These are phyloP conservation scores for Turritis glabra DNA, from an alignment of 345 rosid species.

Conservation along the genomic window DNA sequence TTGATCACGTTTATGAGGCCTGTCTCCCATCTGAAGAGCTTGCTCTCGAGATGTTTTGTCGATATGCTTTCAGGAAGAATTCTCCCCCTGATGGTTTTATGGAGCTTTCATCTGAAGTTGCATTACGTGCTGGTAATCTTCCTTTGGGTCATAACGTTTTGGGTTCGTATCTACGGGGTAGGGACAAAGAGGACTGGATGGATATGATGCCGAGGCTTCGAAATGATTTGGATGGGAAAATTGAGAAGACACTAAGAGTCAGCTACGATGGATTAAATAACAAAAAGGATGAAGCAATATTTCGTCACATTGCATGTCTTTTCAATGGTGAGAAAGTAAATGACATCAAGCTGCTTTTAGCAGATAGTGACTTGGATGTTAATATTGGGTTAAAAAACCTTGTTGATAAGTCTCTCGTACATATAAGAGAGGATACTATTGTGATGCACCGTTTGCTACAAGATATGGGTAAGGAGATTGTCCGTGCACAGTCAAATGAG, in stretches of 20 bases:
- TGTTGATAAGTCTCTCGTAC: background rate
- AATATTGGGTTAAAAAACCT: background rate
- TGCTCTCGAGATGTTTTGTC: background rate
- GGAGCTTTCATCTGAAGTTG: background rate
- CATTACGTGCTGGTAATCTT: background rate
- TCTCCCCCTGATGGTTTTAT: background rate
- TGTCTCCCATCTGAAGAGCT: background rate
- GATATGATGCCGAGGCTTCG: background rate
- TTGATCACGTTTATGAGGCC: background rate
- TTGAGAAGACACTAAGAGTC: background rate
- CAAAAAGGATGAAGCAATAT: background rate
- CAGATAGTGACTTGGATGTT: background rate
- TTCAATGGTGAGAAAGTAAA: background rate
- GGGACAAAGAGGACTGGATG: background rate
- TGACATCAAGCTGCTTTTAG: background rate
- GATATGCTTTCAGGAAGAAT: background rate
- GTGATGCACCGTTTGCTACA: background rate
- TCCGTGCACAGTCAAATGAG: background rate
- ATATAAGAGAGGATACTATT: background rate
- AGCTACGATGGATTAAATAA: background rate
- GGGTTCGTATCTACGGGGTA: background rate
- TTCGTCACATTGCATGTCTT: background rate
- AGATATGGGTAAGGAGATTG: background rate
- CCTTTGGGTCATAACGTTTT: background rate
- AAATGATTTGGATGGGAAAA: background rate